Percentiles rank a stretch among this genome's conserved stretches.
phyloP scores from a whole-genome alignment of 2,329 filamentous ascomycete genomes.

The Colletotrichum liriopes region DNA sequence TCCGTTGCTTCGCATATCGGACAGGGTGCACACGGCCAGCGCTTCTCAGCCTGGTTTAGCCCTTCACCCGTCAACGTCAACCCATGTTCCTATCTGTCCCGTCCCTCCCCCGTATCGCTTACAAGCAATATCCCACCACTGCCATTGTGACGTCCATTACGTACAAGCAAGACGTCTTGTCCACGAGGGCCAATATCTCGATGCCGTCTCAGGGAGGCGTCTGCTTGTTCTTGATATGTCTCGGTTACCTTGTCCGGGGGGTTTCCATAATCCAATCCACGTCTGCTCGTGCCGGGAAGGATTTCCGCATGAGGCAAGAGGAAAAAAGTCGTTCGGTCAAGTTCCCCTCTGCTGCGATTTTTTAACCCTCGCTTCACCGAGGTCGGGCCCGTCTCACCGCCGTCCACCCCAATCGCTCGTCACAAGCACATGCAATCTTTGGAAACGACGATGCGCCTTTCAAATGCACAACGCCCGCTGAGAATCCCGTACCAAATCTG shows the following conservation, averaged over 20 bases:
- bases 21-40: constrained; percentile 8
- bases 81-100: constrained; percentile 9
- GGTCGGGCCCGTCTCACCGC: not conserved
- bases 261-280: not conserved
- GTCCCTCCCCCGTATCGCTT: constrained; percentile 15
- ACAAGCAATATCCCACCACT: constrained; percentile 36
- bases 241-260: not conserved
- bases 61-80: constrained; percentile 1
- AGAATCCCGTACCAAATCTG: not conserved
- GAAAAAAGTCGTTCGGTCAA: not conserved
- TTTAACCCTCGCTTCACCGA: not conserved
- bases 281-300: not conserved
- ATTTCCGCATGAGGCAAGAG: not conserved
- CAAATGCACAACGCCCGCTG: not conserved
- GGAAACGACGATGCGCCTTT: not conserved
- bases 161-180: constrained; percentile 31
- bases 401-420: not conserved
- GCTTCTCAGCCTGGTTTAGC: constrained; percentile 11
- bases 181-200: not conserved
- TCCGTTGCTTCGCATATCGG: not conserved
- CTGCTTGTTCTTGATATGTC: not conserved
- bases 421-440: not conserved
- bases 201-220: too few relatives aligned
- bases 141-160: constrained; percentile 27
- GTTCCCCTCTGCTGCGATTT: not conserved